Conservation (phyloP, 768 basidiomycete species). For the Phaeotremella skinneri region DNA sequence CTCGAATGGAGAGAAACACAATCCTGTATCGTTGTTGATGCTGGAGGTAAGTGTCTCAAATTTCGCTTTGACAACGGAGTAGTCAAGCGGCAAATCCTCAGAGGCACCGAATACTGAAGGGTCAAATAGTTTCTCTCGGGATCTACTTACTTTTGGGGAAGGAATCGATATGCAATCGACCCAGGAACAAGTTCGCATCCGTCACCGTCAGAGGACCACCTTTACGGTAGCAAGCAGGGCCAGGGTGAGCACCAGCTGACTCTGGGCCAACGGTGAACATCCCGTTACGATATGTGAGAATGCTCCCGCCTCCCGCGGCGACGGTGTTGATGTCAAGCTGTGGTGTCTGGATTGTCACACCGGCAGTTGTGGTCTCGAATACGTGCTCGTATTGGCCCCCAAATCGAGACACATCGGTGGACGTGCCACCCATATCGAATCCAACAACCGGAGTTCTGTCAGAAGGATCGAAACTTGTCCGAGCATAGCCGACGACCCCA, state of each 20-base stretch:
- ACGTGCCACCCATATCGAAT: conserved; percentile 73
- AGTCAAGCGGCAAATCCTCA: conserved; percentile 77
- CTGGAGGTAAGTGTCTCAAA: conserved; percentile 67
- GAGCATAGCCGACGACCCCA: conserved; percentile 88
- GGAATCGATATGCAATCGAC: conserved; percentile 59
- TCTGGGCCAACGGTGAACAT: conserved; percentile 87
- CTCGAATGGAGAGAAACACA: conserved; percentile 56
- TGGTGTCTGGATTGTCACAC: conserved; percentile 15
- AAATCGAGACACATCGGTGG: conserved; percentile 89
- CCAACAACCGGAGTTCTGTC: conserved; percentile 74
- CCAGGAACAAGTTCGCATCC: conserved; percentile 84
- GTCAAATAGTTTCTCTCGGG: conserved; percentile 57
- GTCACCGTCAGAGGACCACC: conserved; percentile 71
- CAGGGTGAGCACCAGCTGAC: conserved; percentile 55
- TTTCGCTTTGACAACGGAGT: conserved; percentile 62
- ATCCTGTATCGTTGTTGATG: conserved; percentile 60
- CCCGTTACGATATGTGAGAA: conserved; percentile 79
- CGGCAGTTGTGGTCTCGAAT: conserved; percentile 17
- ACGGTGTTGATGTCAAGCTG: conserved; percentile 26
- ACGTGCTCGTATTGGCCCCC: conserved; percentile 77
- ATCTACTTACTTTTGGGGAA: conserved; percentile 62
- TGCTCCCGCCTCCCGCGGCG: conserved; percentile 79
- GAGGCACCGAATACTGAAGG: conserved; percentile 83
- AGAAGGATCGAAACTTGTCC: conserved; percentile 79
- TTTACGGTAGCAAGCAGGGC: not conserved